phyloP scores from a whole-genome alignment of 1,284 basidiomycete species.

The Singerocomus rubriflavus region DNA sequence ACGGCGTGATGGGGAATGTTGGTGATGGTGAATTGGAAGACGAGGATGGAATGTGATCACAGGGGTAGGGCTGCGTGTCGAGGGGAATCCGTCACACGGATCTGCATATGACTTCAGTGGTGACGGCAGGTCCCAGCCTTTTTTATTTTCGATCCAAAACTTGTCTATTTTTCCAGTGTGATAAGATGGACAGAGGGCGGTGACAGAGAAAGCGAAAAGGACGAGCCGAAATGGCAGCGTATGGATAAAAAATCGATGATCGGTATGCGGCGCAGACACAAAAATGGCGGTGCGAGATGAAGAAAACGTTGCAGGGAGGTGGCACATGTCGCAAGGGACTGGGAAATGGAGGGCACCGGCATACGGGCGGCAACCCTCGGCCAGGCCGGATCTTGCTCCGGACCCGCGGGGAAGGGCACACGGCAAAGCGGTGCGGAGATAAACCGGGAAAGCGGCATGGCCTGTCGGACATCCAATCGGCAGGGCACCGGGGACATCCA shows the following conservation, averaged over 20 bases:
- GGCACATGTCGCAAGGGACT: conserved; percentile 21
- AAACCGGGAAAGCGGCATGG: conserved; percentile 21
- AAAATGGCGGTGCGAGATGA: conserved; percentile 28
- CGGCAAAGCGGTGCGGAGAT: conserved; percentile 22
- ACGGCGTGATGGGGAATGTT: conserved; percentile 19
- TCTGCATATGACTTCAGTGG: conserved; percentile 32
- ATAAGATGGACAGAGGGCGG: conserved; percentile 26
- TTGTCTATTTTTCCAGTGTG: background rate
- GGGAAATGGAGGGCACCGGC: conserved; percentile 1
- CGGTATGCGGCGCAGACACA: conserved; percentile 26
- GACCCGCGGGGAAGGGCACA: conserved; percentile 26
- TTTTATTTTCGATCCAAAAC: too few relatives aligned
- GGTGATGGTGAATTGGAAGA: conserved; percentile 26
- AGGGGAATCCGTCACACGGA: conserved; percentile 26
- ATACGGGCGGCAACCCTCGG: conserved; percentile 24
- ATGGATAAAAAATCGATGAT: conserved; percentile 21
- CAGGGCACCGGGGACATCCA: conserved; percentile 25
- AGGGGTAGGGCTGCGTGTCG: conserved; percentile 12
- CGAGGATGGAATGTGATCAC: conserved; percentile 23
- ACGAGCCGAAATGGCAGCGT: conserved; percentile 28
- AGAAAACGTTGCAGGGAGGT: conserved; percentile 32
- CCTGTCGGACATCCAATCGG: conserved; percentile 20
- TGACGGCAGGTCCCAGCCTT: conserved; percentile 23
- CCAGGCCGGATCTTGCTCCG: conserved; percentile 32
- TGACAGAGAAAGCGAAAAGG: conserved; percentile 20